These are phyloP conservation scores for Lecanicillium sp. DNA, from an alignment of 2,329 filamentous ascomycete species.

Conservation along the genomic window DNA sequence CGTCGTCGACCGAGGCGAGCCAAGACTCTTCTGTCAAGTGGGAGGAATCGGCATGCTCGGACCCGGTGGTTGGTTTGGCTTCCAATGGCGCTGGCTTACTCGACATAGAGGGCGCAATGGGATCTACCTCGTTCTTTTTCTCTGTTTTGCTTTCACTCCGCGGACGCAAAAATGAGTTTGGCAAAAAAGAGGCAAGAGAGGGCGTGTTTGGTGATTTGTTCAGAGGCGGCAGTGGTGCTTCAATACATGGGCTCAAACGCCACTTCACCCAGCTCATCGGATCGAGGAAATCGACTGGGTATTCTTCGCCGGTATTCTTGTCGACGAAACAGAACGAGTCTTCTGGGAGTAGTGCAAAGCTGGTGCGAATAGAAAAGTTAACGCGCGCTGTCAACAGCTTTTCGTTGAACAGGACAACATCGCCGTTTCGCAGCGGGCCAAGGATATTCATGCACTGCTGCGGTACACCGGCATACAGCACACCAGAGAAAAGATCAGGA, in stretches of 20 bases:
- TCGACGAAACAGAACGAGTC: constrained; percentile 85
- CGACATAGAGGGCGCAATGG: constrained; percentile 23
- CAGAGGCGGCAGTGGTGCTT: constrained; percentile 56
- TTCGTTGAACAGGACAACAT: constrained; percentile 83
- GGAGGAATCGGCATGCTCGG: neutral
- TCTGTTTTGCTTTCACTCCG: constrained; percentile 39
- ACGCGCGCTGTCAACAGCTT: constrained; percentile 87
- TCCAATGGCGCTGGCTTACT: neutral
- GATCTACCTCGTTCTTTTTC: constrained; percentile 36
- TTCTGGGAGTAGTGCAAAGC: constrained; percentile 77
- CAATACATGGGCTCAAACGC: constrained; percentile 70
- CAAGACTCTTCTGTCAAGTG: constrained; percentile 16
- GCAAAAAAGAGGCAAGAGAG: constrained; percentile 43
- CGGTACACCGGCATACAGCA: constrained; percentile 79
- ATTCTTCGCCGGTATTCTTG: constrained; percentile 71
- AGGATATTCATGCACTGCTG: constrained; percentile 87
- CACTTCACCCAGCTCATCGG: constrained; percentile 73
- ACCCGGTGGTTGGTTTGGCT: constrained; percentile 11
- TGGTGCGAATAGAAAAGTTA: constrained; percentile 86
- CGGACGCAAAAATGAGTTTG: constrained; percentile 35
- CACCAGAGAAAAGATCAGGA: constrained; percentile 79
- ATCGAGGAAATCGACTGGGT: constrained; percentile 79
- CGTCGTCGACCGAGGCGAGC: constrained; percentile 19
- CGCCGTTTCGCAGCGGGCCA: constrained; percentile 84
- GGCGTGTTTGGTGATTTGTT: constrained; percentile 31